These are phyloP conservation scores for Colletotrichum zoysiae DNA, from an alignment of 2,329 filamentous ascomycete species.

Conservation along the genomic window DNA sequence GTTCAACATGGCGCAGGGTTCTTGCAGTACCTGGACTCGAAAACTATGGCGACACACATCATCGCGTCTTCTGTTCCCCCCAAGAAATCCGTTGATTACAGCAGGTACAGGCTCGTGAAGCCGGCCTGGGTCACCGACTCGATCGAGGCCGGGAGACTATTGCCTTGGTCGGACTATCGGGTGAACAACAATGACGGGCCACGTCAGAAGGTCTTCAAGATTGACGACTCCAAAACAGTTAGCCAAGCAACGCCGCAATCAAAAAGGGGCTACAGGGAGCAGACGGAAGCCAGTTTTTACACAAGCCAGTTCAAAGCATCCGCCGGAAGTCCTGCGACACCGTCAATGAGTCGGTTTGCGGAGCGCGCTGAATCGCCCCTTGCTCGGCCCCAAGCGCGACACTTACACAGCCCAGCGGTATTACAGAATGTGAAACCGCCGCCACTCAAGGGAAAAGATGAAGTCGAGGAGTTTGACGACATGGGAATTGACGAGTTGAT, in stretches of 20 bases:
- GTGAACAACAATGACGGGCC: slow-evolving; percentile 83
- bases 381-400: slow-evolving; percentile 9
- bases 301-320: slow-evolving; percentile 72
- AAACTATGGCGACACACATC: slow-evolving; percentile 96
- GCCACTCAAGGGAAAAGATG: slow-evolving; percentile 23
- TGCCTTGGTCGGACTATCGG: slow-evolving; percentile 89
- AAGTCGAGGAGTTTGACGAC: slow-evolving; percentile 41
- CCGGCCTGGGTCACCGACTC: slow-evolving; percentile 96
- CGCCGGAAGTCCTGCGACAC: slow-evolving; percentile 43
- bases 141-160: slow-evolving; percentile 80
- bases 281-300: slow-evolving; percentile 87
- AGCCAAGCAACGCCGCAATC: slow-evolving; percentile 73
- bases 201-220: slow-evolving; percentile 80
- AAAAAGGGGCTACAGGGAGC: slow-evolving; percentile 79
- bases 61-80: slow-evolving; percentile 91
- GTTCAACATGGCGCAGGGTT: slow-evolving; percentile 96
- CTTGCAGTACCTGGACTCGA: slow-evolving; percentile 93
- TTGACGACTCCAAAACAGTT: slow-evolving; percentile 73
- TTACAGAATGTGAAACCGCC: slow-evolving; percentile 40
- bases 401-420: slow-evolving; percentile 25
- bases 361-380: slow-evolving; percentile 47
- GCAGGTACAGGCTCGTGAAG: slow-evolving; percentile 90
- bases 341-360: slow-evolving; percentile 47
- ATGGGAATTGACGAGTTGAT: slow-evolving; percentile 35
- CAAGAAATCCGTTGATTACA: slow-evolving; percentile 92